Percentiles rank a stretch among this genome's conserved stretches.
Evolutionary conservation across 2,329 filamentous ascomycete genomes (phyloP).

Genomic region (Podosphaera fusca): DNA sequence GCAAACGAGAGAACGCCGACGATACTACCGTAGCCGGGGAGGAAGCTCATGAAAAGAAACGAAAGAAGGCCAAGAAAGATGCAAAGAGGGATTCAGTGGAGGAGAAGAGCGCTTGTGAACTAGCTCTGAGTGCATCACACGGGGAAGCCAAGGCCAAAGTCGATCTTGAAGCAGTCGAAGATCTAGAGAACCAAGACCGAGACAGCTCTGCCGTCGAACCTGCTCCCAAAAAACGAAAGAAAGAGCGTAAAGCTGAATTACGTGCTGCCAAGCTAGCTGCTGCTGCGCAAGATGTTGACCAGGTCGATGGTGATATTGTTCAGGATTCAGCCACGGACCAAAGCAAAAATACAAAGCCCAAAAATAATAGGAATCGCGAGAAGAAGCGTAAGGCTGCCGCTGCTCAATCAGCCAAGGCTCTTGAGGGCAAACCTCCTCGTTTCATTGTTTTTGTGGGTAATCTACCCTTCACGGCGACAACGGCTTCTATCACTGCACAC

Average conservation of each 20-base stretch:
- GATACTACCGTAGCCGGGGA: conserved; percentile 4
- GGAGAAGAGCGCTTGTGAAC: neutral
- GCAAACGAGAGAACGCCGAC: conserved; percentile 7
- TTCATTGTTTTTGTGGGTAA: conserved; percentile 73
- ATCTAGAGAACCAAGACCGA: conserved; percentile 5
- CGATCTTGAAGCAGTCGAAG: conserved; percentile 2
- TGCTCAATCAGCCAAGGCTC: neutral
- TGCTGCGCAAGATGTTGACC: conserved; percentile 3
- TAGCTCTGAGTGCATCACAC: too few relatives aligned
- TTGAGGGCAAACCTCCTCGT: conserved; percentile 19
- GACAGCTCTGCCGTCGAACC: conserved; percentile 5
- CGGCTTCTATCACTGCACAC: conserved; percentile 44
- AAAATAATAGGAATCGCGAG: conserved; percentile 18
- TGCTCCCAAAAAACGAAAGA: conserved; percentile 16
- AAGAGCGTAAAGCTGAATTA: conserved; percentile 17
- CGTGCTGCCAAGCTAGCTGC: conserved; percentile 15
- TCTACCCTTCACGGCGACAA: conserved; percentile 64
- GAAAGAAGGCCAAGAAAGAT: neutral
- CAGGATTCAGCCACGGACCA: neutral
- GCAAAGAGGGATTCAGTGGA: conserved; percentile 3
- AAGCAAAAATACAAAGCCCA: conserved; percentile 3
- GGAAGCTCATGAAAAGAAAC: conserved; percentile 5
- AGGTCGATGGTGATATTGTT: neutral
- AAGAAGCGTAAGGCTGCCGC: conserved; percentile 8
- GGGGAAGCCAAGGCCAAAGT: conserved; percentile 2